Base-by-base conservation (phyloP, 2,329 filamentous ascomycete genomes). In the Sphaerulina musiva region DNA sequence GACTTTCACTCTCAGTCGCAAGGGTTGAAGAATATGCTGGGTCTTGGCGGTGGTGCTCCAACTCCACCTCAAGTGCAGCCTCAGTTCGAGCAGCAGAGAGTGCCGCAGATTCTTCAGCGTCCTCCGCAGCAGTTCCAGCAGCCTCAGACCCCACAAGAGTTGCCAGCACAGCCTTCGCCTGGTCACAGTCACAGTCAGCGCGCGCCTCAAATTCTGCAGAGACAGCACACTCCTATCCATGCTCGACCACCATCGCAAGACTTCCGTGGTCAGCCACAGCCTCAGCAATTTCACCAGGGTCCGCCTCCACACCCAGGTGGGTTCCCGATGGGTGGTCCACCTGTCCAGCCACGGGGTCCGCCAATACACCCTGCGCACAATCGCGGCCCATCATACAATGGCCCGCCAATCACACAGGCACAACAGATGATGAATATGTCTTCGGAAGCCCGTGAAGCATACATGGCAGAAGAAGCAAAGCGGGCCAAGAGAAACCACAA, bases 401-500 rank as follows among this genome's bases (percentile, higher is more conserved):
- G 72, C 26, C 74, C 73, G 53, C 74, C 84, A 70, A 73, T 87
- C 72, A 72, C 85, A 11, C 84, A 88, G 63, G 83, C 86, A 7
- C 80, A 87, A 56, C 86, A 91, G 66, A 75, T 93, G 58, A 79
- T 87, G 65, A 80, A 88, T 50, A 77, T 97, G 57, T 84, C 87
- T 0, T 89, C 95, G 62, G 84, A 91, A 58, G 89, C 97, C 60
- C 89, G 89, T 67, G 82, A 84, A 2, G 84, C 85, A 1, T 93
- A 91, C 67, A 72, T 97, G 50, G 84, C 89, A 60, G 91, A 95
- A 69, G 93, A 98, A 71, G 91, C 91, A 0, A 93, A 91, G 73
- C 84, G 93, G 48, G 91, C 93, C 5, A 98, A 98, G 78, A 83
- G 93, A 41, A 97, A 98, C 68, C 92, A 97, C 75, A 98, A 98